A percentile compares a stretch with the other conserved stretches of the same genome.
Conservation (phyloP, 179 eudicot genomes). For the Drosera spatulata region DNA sequence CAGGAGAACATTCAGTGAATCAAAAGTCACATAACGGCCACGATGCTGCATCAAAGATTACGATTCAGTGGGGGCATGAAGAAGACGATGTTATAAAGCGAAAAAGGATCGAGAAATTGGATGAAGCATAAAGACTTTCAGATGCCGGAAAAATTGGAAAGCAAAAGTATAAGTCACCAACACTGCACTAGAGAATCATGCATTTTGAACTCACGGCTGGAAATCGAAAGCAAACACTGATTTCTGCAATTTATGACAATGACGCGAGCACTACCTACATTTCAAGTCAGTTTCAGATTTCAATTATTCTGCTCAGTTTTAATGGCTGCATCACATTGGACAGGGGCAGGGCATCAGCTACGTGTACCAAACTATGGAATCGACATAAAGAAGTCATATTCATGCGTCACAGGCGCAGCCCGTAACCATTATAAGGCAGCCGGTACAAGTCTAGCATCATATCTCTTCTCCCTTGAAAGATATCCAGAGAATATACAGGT, state of each 20-base stretch:
- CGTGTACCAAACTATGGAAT: constrained; percentile 1
- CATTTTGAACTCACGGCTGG: constrained; percentile 3
- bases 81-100: constrained; percentile 28
- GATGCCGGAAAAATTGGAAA: constrained; percentile 37
- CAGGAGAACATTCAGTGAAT: constrained; percentile 42
- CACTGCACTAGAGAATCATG: constrained; percentile 26
- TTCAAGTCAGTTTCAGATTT: constrained; percentile 14
- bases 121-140: constrained; percentile 44
- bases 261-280: constrained; percentile 33
- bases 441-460: too few species aligned
- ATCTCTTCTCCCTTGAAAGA: too few species aligned
- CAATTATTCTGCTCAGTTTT: not conserved
- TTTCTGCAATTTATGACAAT: constrained; percentile 3
- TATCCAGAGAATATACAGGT: too few species aligned
- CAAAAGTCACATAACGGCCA: constrained; percentile 31
- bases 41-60: constrained; percentile 39
- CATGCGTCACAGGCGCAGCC: too few species aligned
- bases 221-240: not conserved
- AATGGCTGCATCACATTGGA: not conserved
- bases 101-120: constrained; percentile 27
- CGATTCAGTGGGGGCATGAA: constrained; percentile 53
- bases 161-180: constrained; percentile 28
- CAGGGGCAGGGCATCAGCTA: constrained; percentile 1
- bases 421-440: too few species aligned
- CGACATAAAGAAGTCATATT: not conserved